Conservation (phyloP, 495 filamentous ascomycete genomes). For the Penicillium crystallinum region DNA sequence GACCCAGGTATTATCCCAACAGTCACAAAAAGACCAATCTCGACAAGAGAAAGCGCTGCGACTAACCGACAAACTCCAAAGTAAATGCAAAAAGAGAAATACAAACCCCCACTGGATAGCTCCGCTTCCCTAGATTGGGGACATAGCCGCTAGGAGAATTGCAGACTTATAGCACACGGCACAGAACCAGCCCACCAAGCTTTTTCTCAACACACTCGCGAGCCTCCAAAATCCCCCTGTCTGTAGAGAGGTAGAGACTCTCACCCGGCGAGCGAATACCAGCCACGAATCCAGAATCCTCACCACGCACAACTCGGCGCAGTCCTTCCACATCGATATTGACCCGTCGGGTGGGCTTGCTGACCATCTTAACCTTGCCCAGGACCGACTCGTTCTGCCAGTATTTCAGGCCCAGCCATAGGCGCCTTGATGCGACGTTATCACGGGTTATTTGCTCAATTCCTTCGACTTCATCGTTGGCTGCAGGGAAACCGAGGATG, state of each 20-base stretch:
- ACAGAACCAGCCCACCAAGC: constrained; percentile 78
- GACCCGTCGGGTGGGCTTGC: constrained; percentile 70
- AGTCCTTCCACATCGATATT: constrained; percentile 58
- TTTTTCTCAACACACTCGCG: constrained; percentile 83
- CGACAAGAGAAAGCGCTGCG: constrained; percentile 33
- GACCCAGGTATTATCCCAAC: constrained; percentile 33
- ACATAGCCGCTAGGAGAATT: neutral
- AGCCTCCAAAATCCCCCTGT: constrained; percentile 74
- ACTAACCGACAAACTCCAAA: constrained; percentile 41
- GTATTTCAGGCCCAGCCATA: constrained; percentile 96
- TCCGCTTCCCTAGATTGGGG: constrained; percentile 1
- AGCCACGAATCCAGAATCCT: constrained; percentile 56
- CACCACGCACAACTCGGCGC: constrained; percentile 59
- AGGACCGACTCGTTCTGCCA: constrained; percentile 83
- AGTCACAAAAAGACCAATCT: constrained; percentile 29
- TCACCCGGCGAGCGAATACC: constrained; percentile 77
- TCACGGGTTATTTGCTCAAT: constrained; percentile 63
- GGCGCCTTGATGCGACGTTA: constrained; percentile 69
- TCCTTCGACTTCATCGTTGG: constrained; percentile 28
- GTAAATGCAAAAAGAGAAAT: constrained; percentile 36
- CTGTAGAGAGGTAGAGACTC: constrained; percentile 73
- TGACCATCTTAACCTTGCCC: constrained; percentile 60
- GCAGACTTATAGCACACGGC: constrained; percentile 51
- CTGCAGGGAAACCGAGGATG: constrained; percentile 41
- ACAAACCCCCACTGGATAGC: constrained; percentile 8